phyloP scores from a whole-genome alignment of 208 protist species.

The Leptomonas seymouri region DNA sequence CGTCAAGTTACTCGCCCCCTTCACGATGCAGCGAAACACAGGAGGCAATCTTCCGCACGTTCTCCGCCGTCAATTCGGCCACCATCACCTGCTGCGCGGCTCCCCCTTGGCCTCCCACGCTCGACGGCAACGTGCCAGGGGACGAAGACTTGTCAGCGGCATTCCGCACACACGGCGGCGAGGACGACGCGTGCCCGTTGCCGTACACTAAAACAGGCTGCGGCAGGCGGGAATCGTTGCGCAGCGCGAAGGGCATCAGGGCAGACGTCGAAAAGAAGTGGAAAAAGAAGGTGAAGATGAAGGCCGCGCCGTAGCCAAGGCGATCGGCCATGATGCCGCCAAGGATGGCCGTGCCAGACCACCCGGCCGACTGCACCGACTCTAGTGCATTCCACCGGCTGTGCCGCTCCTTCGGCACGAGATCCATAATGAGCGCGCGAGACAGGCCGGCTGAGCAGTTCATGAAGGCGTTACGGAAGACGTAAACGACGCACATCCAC shows the following conservation, averaged over 20 bases:
- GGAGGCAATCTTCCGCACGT: slow-evolving; percentile 38
- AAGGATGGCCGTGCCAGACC: slow-evolving; percentile 69
- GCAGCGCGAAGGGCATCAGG: slow-evolving; percentile 49
- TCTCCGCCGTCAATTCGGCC: slow-evolving; percentile 31
- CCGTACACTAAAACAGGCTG: slow-evolving; percentile 37
- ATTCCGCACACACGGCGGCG: background rate
- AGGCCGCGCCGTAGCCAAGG: slow-evolving; percentile 60
- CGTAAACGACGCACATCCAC: slow-evolving; percentile 61
- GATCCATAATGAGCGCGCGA: slow-evolving; percentile 73
- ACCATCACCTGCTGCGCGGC: slow-evolving; percentile 1
- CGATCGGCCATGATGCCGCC: slow-evolving; percentile 66
- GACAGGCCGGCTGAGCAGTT: slow-evolving; percentile 63
- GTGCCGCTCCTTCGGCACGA: slow-evolving; percentile 47
- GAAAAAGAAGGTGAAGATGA: slow-evolving; percentile 78
- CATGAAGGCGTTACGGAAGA: slow-evolving; percentile 63
- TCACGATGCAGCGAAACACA: slow-evolving; percentile 17
- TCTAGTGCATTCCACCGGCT: slow-evolving; percentile 75
- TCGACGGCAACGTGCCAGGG: background rate
- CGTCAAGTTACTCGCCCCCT: background rate
- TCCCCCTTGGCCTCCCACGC: background rate
- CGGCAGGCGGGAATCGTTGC: slow-evolving; percentile 56
- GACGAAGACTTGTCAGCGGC: background rate
- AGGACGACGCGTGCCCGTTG: background rate
- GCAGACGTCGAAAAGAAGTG: slow-evolving; percentile 41
- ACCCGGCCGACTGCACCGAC: slow-evolving; percentile 65